A percentile compares a stretch with the other conserved stretches of the same genome.
Conservation (phyloP, 2,329 filamentous ascomycete species). For the Colletotrichum cuscutae region DNA sequence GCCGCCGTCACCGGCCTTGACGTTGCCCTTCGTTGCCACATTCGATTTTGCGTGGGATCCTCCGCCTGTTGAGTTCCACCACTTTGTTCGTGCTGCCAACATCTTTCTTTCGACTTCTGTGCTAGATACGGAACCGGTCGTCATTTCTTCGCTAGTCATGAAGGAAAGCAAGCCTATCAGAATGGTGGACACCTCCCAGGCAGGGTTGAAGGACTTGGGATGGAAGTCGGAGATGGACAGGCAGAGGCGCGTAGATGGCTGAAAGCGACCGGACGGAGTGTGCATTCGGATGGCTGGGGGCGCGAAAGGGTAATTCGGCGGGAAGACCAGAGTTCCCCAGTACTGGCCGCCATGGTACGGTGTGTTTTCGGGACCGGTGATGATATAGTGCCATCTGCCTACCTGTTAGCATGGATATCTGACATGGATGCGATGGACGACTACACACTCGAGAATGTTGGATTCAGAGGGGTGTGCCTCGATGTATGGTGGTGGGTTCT, state of each 20-base stretch:
- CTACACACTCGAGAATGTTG: slow-evolving; percentile 85
- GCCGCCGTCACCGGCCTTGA: slow-evolving; percentile 92
- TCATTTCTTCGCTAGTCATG: slow-evolving; percentile 99
- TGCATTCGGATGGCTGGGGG: slow-evolving; percentile 99
- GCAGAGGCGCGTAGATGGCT: slow-evolving; percentile 90
- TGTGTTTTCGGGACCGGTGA: slow-evolving; percentile 92
- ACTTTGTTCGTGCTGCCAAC: slow-evolving; percentile 81
- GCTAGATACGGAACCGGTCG: slow-evolving; percentile 86
- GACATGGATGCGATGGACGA: slow-evolving; percentile 37
- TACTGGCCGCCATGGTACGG: slow-evolving; percentile 96
- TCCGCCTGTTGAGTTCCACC: slow-evolving; percentile 97
- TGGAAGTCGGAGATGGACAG: slow-evolving; percentile 98
- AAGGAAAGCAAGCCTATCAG: slow-evolving; percentile 93
- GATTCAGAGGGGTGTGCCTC: slow-evolving; percentile 87
- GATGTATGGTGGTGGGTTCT: slow-evolving; percentile 89
- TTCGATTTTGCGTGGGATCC: slow-evolving; percentile 73
- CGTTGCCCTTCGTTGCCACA: slow-evolving; percentile 74
- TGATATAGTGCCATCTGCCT: slow-evolving; percentile 88
- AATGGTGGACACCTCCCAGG: slow-evolving; percentile 98
- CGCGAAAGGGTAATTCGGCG: slow-evolving; percentile 95
- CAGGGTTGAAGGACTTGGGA: slow-evolving; percentile 96
- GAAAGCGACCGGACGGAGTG: slow-evolving; percentile 94
- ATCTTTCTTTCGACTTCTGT: slow-evolving; percentile 81
- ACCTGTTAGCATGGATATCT: slow-evolving; percentile 20
- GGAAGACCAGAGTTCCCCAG: slow-evolving; percentile 97